A percentile compares a stretch with the other conserved stretches of the same genome.
Evolutionary conservation across 768 basidiomycete species (phyloP).

Genomic region (Rhodotorula sphaerocarpa): DNA sequence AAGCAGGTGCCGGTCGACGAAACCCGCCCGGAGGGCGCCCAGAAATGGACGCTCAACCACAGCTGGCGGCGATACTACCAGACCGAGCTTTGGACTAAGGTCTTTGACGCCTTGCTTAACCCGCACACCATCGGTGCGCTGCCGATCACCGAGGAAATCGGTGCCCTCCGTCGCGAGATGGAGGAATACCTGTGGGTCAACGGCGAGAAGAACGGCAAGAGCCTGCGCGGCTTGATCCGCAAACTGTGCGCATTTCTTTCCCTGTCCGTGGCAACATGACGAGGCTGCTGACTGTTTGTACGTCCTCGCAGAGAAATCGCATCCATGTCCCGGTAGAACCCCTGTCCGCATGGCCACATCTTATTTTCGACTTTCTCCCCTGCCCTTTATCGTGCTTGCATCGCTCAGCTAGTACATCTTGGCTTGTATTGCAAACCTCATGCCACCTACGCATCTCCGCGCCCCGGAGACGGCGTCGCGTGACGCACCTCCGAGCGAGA

Average conservation of each 20-base stretch:
- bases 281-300: background rate
- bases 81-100: constrained; percentile 66
- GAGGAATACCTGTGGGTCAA: constrained; percentile 77
- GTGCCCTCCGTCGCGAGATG: constrained; percentile 64
- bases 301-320: constrained; percentile 12
- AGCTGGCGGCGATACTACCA: constrained; percentile 77
- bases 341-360: background rate
- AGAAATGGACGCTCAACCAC: constrained; percentile 35
- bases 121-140: constrained; percentile 58
- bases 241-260: constrained; percentile 40
- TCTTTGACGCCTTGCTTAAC: constrained; percentile 83
- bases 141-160: constrained; percentile 66
- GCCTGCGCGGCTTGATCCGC: constrained; percentile 43
- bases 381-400: no score
- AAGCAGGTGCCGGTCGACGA: constrained; percentile 44
- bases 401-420: no score
- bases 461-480: no score
- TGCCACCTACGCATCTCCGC: no score
- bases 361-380: background rate
- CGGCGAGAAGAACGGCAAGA: constrained; percentile 60
- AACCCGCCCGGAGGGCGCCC: constrained; percentile 5
- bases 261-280: background rate
- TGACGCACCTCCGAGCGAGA: no score
- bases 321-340: constrained; percentile 11
- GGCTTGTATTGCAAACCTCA: background rate